A percentile compares a stretch with the other conserved stretches of the same genome.
These are phyloP conservation scores for Septoria linicola DNA, from an alignment of 2,329 filamentous ascomycete species.

Conservation along the genomic window DNA sequence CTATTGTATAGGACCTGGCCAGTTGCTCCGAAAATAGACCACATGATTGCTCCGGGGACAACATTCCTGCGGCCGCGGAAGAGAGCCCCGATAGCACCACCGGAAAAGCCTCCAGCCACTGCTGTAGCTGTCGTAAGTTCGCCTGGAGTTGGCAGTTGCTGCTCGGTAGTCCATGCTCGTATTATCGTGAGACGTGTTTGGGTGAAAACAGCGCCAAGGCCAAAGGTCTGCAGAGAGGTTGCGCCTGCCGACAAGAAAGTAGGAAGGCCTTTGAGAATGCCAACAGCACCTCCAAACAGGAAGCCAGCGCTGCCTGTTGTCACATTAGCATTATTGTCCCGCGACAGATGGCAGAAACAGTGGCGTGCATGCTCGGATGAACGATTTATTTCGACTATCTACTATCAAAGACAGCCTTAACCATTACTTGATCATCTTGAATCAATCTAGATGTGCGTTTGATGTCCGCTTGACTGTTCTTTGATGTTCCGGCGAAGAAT, in stretches of 20 bases:
- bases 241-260: constrained; percentile 67
- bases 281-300: constrained; percentile 46
- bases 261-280: constrained; percentile 63
- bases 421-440: too few species aligned
- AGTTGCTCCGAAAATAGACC: constrained; percentile 56
- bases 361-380: too few species aligned
- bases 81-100: constrained; percentile 53
- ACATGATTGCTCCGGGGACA: constrained; percentile 60
- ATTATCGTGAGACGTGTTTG: constrained; percentile 53
- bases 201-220: constrained; percentile 74
- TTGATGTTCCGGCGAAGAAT: background rate
- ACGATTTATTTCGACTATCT: too few species aligned
- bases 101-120: constrained; percentile 68
- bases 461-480: background rate
- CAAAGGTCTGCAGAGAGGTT: constrained; percentile 77
- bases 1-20: constrained; percentile 58
- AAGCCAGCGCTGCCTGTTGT: constrained; percentile 64
- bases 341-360: constrained; percentile 2
- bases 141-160: constrained; percentile 25
- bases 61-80: constrained; percentile 57
- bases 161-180: constrained; percentile 32
- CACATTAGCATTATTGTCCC: constrained; percentile 13
- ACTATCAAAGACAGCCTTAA: too few species aligned
- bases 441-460: too few species aligned
- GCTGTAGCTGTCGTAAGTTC: constrained; percentile 68